A percentile compares a stretch with the other conserved stretches of the same genome.
Evolutionary conservation across 441 rosid genomes (phyloP).

Genomic region (Mallotus japonicus): DNA sequence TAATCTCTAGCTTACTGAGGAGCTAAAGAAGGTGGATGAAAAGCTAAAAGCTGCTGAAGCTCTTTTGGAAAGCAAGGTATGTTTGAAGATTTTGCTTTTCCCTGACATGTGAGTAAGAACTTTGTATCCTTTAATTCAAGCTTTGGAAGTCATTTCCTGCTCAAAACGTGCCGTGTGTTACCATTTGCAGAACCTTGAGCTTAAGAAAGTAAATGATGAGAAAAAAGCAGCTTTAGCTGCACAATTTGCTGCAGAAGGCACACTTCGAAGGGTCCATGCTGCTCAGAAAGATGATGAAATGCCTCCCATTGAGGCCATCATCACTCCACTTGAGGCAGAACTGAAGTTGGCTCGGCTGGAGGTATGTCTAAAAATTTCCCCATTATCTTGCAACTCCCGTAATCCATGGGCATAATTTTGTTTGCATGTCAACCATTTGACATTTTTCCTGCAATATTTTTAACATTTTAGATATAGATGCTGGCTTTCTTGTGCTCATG

Average conservation of each 20-base stretch:
- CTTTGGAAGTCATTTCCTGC: constrained; percentile 1
- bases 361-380: constrained; percentile 30
- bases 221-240: constrained; percentile 91
- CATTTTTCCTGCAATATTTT: not conserved
- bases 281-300: constrained; percentile 97
- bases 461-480: not conserved
- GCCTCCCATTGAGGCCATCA: constrained; percentile 97
- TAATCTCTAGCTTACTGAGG: constrained; percentile 60
- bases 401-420: not conserved
- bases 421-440: not conserved
- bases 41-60: constrained; percentile 63
- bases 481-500: not conserved
- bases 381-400: constrained; percentile 18
- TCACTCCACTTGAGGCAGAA: constrained; percentile 90
- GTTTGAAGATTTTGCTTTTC: constrained; percentile 7
- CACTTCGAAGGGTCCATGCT: constrained; percentile 94
- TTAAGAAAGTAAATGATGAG: constrained; percentile 82
- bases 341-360: constrained; percentile 77
- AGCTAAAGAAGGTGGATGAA: constrained; percentile 54
- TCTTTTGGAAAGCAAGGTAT: constrained; percentile 75
- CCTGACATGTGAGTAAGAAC: not conserved
- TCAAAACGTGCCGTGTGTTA: not conserved
- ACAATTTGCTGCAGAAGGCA: constrained; percentile 97
- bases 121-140: not conserved
- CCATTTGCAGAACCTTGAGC: constrained; percentile 72